These are phyloP conservation scores for Fusarium illudens DNA, from an alignment of 2,329 filamentous ascomycete genomes.

Conservation along the genomic window DNA sequence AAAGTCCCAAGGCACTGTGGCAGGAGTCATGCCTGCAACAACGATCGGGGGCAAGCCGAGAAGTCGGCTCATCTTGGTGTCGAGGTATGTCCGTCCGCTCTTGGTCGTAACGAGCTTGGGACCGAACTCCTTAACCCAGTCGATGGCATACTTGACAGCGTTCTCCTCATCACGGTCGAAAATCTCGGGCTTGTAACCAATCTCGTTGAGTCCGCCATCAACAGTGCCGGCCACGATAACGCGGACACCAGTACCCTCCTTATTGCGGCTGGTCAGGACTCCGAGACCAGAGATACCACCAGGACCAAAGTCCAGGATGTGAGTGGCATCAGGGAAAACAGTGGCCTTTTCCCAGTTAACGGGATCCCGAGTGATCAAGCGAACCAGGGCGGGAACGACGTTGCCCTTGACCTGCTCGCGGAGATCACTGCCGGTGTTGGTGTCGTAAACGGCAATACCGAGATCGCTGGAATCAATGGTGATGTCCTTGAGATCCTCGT, in stretches of 20 bases:
- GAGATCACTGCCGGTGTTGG: conserved; percentile 86
- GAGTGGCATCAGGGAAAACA: conserved; percentile 87
- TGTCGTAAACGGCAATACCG: conserved; percentile 88
- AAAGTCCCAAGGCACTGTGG: conserved; percentile 90
- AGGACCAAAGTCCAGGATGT: conserved; percentile 95
- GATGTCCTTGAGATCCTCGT: conserved; percentile 86
- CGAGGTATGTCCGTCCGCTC: conserved; percentile 87
- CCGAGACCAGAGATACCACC: conserved; percentile 97
- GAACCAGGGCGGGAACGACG: conserved; percentile 85
- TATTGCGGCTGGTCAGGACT: conserved; percentile 96
- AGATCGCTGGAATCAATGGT: conserved; percentile 77
- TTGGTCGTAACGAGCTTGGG: conserved; percentile 92
- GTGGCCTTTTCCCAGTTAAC: conserved; percentile 98
- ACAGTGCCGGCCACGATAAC: conserved; percentile 96
- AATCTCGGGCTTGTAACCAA: conserved; percentile 97
- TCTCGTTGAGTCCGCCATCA: conserved; percentile 86
- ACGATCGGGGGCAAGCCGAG: conserved; percentile 86
- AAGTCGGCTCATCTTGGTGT: conserved; percentile 94
- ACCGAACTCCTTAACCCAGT: conserved; percentile 98
- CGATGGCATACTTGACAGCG: conserved; percentile 91
- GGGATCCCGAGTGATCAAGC: conserved; percentile 92
- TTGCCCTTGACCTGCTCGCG: conserved; percentile 75
- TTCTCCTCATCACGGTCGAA: conserved; percentile 97
- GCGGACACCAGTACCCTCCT: conserved; percentile 96
- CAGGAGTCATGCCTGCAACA: conserved; percentile 93